These are phyloP conservation scores for Mycena vulgaris DNA, from an alignment of 768 basidiomycete genomes.

Conservation along the genomic window DNA sequence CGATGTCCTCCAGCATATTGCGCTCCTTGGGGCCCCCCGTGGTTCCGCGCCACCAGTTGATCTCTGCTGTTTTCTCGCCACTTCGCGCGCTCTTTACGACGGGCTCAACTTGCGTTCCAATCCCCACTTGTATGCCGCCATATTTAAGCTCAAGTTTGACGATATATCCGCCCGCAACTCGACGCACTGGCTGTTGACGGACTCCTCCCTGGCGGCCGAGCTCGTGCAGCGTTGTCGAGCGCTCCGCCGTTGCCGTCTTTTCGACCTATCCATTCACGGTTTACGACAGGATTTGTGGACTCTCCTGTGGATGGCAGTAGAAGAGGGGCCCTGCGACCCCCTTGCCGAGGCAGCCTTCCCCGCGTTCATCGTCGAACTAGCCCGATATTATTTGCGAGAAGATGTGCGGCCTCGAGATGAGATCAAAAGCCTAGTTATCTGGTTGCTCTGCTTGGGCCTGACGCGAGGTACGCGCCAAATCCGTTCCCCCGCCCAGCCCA, in stretches of 20 bases:
- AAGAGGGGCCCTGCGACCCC: constrained; percentile 63
- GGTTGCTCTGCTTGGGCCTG: constrained; percentile 58
- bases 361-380: constrained; percentile 53
- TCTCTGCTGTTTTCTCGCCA: constrained; percentile 62
- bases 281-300: constrained; percentile 68
- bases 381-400: constrained; percentile 27
- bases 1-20: constrained; percentile 73
- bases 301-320: constrained; percentile 72
- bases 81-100: constrained; percentile 60
- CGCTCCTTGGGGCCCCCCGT: constrained; percentile 60
- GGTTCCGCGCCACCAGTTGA: constrained; percentile 56
- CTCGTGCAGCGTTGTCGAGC: constrained; percentile 63
- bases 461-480: constrained; percentile 53
- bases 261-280: constrained; percentile 48
- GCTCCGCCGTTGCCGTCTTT: constrained; percentile 62
- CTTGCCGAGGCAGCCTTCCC: constrained; percentile 59
- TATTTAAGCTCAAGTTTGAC: constrained; percentile 65
- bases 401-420: constrained; percentile 36
- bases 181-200: constrained; percentile 47
- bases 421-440: constrained; percentile 52
- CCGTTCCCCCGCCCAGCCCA: constrained; percentile 14
- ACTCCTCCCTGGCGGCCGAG: constrained; percentile 63
- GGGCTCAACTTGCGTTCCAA: constrained; percentile 58
- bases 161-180: constrained; percentile 52
- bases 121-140: constrained; percentile 70